Percentiles rank a stretch among this genome's conserved stretches.
Evolutionary conservation across 1,284 basidiomycete species (phyloP).

Genomic region (Athelia sp.): DNA sequence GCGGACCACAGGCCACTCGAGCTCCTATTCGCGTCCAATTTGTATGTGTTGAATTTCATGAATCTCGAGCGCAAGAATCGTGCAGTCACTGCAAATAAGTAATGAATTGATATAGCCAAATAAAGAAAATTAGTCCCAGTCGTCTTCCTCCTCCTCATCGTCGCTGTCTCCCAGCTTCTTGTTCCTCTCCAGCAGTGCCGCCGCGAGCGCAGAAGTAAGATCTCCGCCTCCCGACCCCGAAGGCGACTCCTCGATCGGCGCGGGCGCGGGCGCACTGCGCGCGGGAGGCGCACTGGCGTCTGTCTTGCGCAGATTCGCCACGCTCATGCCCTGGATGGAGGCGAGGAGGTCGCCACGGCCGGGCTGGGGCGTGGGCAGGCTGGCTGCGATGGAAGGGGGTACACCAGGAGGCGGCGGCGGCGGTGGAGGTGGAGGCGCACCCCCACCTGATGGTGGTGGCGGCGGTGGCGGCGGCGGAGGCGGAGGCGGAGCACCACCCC

Average conservation of each 20-base stretch:
- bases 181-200: slow-evolving; percentile 66
- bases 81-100: too few species aligned
- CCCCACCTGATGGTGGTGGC: slow-evolving; percentile 10
- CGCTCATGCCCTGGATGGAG: slow-evolving; percentile 49
- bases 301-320: slow-evolving; percentile 74
- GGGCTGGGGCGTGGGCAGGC: slow-evolving; percentile 29
- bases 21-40: too few species aligned
- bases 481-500: slow-evolving; percentile 16
- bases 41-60: too few species aligned
- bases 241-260: slow-evolving; percentile 28
- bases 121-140: slow-evolving; percentile 2
- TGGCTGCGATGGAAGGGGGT: slow-evolving; percentile 4
- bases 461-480: slow-evolving; percentile 12
- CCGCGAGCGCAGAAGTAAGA: slow-evolving; percentile 48
- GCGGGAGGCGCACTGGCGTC: slow-evolving; percentile 28
- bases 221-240: slow-evolving; percentile 34
- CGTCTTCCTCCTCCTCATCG: slow-evolving; percentile 47
- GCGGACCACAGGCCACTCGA: too few species aligned
- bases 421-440: slow-evolving; percentile 19
- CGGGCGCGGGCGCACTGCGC: slow-evolving; percentile 24
- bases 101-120: too few species aligned
- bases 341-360: slow-evolving; percentile 55
- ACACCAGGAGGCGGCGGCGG: slow-evolving; percentile 39
- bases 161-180: slow-evolving; percentile 93
- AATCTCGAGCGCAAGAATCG: too few species aligned